Conservation (phyloP, 495 filamentous ascomycete genomes). For the Coniosporium apollinis region DNA sequence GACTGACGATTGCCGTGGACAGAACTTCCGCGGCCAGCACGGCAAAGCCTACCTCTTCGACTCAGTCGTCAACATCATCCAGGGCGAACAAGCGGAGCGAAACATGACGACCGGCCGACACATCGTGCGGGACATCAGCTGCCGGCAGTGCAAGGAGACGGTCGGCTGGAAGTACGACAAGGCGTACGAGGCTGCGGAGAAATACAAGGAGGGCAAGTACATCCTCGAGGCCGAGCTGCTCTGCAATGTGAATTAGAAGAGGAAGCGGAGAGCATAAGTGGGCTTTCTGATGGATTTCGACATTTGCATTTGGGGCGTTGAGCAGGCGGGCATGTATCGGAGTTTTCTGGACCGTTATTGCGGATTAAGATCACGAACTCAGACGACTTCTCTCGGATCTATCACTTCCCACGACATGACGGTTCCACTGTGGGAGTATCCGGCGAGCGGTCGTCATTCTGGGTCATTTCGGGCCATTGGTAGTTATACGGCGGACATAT, state of each 20-base stretch:
- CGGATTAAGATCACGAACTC: too few relatives aligned
- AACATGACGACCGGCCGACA: slow-evolving; percentile 98
- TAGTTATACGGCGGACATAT: too few relatives aligned
- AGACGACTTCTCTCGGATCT: too few relatives aligned
- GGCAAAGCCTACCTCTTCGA: slow-evolving; percentile 97
- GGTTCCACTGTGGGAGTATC: too few relatives aligned
- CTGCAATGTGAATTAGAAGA: slow-evolving; percentile 50
- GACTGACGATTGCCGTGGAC: not conserved
- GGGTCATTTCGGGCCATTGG: too few relatives aligned
- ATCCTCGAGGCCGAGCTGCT: slow-evolving; percentile 90
- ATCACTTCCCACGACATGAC: too few relatives aligned
- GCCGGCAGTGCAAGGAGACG: slow-evolving; percentile 72
- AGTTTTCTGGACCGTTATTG: too few relatives aligned
- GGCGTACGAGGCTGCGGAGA: slow-evolving; percentile 77
- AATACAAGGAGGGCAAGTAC: slow-evolving; percentile 98
- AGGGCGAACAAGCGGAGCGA: slow-evolving; percentile 68
- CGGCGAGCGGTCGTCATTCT: too few relatives aligned
- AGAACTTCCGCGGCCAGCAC: slow-evolving; percentile 98
- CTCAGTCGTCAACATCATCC: slow-evolving; percentile 74
- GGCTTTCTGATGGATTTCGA: too few relatives aligned
- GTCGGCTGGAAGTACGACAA: slow-evolving; percentile 99
- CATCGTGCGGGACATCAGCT: slow-evolving; percentile 81
- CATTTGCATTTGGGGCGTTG: too few relatives aligned
- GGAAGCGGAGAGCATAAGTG: too few relatives aligned
- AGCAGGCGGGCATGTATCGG: too few relatives aligned